phyloP scores from a whole-genome alignment of 1,284 basidiomycete genomes.

The Malassezia yamatoensis region DNA sequence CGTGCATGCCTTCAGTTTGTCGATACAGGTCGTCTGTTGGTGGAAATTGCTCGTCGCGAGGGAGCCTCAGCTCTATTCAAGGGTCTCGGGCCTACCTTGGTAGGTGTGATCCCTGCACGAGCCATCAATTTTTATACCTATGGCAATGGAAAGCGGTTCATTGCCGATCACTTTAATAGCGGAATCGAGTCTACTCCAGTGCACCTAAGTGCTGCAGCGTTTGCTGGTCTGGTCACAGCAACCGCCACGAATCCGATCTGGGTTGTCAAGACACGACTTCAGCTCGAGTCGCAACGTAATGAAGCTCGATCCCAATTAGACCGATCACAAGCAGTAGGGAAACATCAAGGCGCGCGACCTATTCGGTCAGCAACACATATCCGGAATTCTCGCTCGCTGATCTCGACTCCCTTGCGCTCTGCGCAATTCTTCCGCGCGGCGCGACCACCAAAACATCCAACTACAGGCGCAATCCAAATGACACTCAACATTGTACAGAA shows the following conservation, averaged over 20 bases:
- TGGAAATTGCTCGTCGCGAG: slow-evolving; percentile 58
- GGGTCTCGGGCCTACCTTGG: slow-evolving; percentile 84
- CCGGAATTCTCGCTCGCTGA: not conserved
- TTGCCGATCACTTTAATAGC: slow-evolving; percentile 60
- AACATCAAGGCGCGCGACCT: not conserved
- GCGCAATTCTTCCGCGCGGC: slow-evolving; percentile 27
- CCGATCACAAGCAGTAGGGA: slow-evolving; percentile 6
- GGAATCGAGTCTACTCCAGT: slow-evolving; percentile 74
- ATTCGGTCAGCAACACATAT: not conserved
- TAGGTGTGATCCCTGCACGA: slow-evolving; percentile 80
- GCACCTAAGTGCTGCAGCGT: slow-evolving; percentile 73
- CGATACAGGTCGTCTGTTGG: slow-evolving; percentile 77
- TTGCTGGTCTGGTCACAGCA: slow-evolving; percentile 70
- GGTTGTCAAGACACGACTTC: slow-evolving; percentile 93
- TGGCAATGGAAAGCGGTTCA: slow-evolving; percentile 85
- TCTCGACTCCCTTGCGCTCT: not conserved
- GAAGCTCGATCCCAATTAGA: slow-evolving; percentile 5
- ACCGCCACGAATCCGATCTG: slow-evolving; percentile 94
- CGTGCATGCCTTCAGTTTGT: slow-evolving; percentile 82
- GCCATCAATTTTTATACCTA: slow-evolving; percentile 97
- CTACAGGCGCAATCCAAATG: slow-evolving; percentile 56
- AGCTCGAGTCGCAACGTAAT: slow-evolving; percentile 53
- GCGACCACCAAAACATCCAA: slow-evolving; percentile 30
- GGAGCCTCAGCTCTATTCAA: slow-evolving; percentile 83
- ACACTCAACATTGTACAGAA: slow-evolving; percentile 65